phyloP scores from a whole-genome alignment of 371 early-diverging fungal genomes.

The Umbelopsis sp. region DNA sequence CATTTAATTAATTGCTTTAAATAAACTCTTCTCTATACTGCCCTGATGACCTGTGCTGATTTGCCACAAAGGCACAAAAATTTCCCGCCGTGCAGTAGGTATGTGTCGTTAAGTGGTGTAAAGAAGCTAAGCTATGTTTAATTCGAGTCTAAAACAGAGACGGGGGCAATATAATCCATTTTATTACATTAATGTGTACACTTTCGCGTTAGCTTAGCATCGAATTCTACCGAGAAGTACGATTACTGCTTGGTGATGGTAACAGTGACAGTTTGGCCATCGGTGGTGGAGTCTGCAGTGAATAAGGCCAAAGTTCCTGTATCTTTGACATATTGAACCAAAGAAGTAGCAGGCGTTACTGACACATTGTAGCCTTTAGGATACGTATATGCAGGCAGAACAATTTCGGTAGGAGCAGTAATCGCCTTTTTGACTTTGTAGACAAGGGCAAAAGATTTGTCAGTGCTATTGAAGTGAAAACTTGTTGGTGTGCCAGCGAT shows the following conservation, averaged over 20 bases:
- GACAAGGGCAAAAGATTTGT: constrained; percentile 22
- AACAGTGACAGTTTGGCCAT: constrained; percentile 23
- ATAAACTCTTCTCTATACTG: too few relatives aligned
- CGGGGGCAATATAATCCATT: neutral
- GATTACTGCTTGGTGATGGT: constrained; percentile 23
- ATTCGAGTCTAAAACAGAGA: too few relatives aligned
- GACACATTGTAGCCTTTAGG: constrained; percentile 28
- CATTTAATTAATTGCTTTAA: too few relatives aligned
- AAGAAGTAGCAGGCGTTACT: constrained; percentile 17
- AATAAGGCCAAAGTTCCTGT: constrained; percentile 26
- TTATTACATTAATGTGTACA: neutral
- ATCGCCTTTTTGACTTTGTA: constrained; percentile 21
- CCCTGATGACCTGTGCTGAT: too few relatives aligned
- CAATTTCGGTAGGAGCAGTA: constrained; percentile 27
- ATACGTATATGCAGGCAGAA: constrained; percentile 23
- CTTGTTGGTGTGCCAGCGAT: constrained; percentile 35
- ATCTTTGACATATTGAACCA: constrained; percentile 21
- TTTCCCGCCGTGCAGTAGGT: too few relatives aligned
- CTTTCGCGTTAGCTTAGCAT: neutral
- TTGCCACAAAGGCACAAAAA: too few relatives aligned
- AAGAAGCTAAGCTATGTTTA: too few relatives aligned
- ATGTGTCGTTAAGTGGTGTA: too few relatives aligned
- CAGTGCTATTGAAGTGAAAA: constrained; percentile 22
- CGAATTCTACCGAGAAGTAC: neutral
- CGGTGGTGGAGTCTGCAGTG: constrained; percentile 5